phyloP scores from a whole-genome alignment of 2,329 filamentous ascomycete species.

The Botrytis porri region DNA sequence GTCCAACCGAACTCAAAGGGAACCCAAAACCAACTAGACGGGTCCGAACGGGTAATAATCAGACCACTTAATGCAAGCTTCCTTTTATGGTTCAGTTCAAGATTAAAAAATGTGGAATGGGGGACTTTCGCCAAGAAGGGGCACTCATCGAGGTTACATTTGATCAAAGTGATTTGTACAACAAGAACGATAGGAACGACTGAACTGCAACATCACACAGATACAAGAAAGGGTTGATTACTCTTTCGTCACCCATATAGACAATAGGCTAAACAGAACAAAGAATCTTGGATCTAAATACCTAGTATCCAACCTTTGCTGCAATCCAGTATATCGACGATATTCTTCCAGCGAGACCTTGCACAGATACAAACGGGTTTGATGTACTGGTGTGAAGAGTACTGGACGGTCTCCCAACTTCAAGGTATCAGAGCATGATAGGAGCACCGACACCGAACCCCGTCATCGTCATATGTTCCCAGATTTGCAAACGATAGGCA shows the following conservation, averaged over 20 bases:
- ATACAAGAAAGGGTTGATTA: neutral
- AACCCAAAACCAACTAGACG: neutral
- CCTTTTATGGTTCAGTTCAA: neutral
- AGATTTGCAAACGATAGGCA: neutral
- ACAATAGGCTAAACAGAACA: neutral
- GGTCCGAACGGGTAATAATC: neutral
- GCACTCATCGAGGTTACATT: neutral
- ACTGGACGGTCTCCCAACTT: neutral
- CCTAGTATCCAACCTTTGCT: neutral
- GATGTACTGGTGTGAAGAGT: neutral
- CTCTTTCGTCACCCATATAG: neutral
- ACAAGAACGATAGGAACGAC: neutral
- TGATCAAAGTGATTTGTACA: neutral
- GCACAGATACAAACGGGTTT: neutral
- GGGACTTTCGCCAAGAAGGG: slow-evolving; percentile 6
- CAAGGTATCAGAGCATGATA: neutral
- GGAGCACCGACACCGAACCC: neutral
- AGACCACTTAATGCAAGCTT: neutral
- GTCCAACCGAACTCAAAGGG: neutral
- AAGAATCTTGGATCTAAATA: neutral
- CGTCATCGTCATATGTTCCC: neutral
- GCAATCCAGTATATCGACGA: neutral
- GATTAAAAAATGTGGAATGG: neutral
- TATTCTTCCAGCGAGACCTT: neutral
- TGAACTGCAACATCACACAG: neutral